phyloP scores from a whole-genome alignment of 495 filamentous ascomycete genomes.

The Lepraria neglecta region DNA sequence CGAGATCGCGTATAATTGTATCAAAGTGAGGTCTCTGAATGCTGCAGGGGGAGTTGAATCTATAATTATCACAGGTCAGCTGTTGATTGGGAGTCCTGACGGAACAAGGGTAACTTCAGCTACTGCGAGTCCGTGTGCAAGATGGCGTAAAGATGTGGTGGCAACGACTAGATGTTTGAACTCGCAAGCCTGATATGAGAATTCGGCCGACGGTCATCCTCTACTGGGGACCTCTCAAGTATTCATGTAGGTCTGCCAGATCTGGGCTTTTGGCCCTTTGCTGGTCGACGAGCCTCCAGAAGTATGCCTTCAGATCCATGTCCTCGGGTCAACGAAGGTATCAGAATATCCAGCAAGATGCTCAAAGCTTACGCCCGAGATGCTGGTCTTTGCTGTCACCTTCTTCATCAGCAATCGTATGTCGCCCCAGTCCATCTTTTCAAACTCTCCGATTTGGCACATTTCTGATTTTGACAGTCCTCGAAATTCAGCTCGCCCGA shows the following conservation, averaged over 20 bases:
- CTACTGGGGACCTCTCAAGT: neutral
- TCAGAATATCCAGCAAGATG: neutral
- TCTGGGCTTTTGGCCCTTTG: neutral
- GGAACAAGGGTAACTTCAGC: neutral
- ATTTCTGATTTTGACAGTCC: slow-evolving; percentile 4
- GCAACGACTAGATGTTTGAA: neutral
- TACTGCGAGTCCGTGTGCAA: neutral
- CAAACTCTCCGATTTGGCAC: neutral
- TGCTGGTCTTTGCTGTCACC: slow-evolving; percentile 20
- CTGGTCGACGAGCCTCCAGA: neutral
- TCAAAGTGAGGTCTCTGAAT: too few species aligned
- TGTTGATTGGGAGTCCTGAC: neutral
- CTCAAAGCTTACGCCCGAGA: neutral
- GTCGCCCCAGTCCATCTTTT: neutral
- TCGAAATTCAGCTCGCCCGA: neutral
- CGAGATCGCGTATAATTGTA: too few species aligned
- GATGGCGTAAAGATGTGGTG: neutral
- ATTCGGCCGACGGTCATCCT: neutral
- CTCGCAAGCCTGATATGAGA: slow-evolving; percentile 8
- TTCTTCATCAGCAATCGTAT: slow-evolving; percentile 14
- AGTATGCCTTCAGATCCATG: neutral
- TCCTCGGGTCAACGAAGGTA: neutral
- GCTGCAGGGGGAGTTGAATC: too few species aligned
- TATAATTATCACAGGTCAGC: neutral
- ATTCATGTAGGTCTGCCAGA: neutral